Base-by-base conservation (phyloP, 1,139 yeast species). In the Nakaseomyces bracarensis region DNA sequence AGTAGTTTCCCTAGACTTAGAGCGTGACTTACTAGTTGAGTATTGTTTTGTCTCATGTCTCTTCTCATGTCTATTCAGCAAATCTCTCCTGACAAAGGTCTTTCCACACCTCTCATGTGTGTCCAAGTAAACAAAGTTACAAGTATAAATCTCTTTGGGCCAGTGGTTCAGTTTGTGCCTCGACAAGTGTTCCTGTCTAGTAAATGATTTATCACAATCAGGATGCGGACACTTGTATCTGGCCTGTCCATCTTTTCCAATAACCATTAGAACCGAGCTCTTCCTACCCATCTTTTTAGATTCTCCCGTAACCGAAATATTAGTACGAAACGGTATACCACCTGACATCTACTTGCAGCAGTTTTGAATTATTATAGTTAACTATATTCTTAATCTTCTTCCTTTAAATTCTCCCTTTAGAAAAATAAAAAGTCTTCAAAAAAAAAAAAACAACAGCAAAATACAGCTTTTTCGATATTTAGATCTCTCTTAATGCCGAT, bases 1-100 rank as follows among this genome's bases (percentile, higher is more conserved):
- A n/a, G 36, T 33, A 13, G 9, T 11, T 4, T 33, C 36, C 8
- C 36, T 6, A 11, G 36, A 33, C 19, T 13, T 20, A 4, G 36
- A n/a, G 11, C 36, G 16, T 11, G 36, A n/a, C 10, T 21, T 33
- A 14, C 4, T 20, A 2, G 16, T 13, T 4, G 36, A n/a, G n/a
- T 37, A 44, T 23, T 34, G 35, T 21, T 30, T 36, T 29, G 46
- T 51, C 3, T 52, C 61, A 46, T 77, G 82, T 26, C 82, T 60
- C 50, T 72, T 74, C 40, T 70, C 51, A 53, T 77, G 83, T 40
- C 82, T 60, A 4, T 64, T 65, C 18, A 68, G 56, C 34, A 77
- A 55, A 54, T 77, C 83, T 43, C 69, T 71, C 22, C 83, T 66
- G 1, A 79, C 84, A 66, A 79, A 79, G 1, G 80, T 74, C 54